Base-by-base conservation (phyloP, 139 green algal species). In the Micractinium conductrix region DNA sequence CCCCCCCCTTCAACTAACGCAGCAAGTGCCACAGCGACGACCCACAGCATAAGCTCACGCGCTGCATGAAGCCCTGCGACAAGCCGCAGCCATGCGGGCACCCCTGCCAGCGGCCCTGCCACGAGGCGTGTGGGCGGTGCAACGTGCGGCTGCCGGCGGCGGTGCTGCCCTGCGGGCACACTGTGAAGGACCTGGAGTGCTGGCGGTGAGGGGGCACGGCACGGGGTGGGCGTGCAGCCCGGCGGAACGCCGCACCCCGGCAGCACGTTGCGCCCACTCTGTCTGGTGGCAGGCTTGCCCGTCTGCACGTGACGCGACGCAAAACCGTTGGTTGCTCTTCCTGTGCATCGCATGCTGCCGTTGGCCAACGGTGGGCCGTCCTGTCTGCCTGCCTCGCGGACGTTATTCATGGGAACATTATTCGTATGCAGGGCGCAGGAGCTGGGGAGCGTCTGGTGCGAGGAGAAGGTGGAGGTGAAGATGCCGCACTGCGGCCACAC, bases 21-120 rank as follows among this genome's bases (percentile, higher is more conserved):
- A 80, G 75, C 76, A 2, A 50, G 14, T 82, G 87, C 70, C 86
- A 91, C 79, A 22, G 43, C 12, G 67, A 90, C 71, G 86, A 91
- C 68, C 40, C 67, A 62, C 55, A 75, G 28, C 73, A 91, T 72
- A 19, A 40, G 50, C 10, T 71, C 55, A 37, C 83, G 72, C 28
- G 26, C 33, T 88, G 76, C 58, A 24, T 58, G 17, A 74, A 91
- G 80, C 88, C 74, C 10, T 92, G 88, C 68, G 19, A 48, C 38
- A 81, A 62, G 81, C 75, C n/a, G 24, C 42, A 78, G 26, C 28
- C 14, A 7, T 74, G 63, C 42, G 40, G n/a, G 7, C 86, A 90
- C 53, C 79, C 42, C 67, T 90, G 86, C 69, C 45, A 28, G 42
- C 48, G 30, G 4, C 2, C 21, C 4, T 88, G 86, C 74, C 60